These are phyloP conservation scores for Lasiosphaeria miniovina DNA, from an alignment of 495 filamentous ascomycete genomes.

Conservation along the genomic window DNA sequence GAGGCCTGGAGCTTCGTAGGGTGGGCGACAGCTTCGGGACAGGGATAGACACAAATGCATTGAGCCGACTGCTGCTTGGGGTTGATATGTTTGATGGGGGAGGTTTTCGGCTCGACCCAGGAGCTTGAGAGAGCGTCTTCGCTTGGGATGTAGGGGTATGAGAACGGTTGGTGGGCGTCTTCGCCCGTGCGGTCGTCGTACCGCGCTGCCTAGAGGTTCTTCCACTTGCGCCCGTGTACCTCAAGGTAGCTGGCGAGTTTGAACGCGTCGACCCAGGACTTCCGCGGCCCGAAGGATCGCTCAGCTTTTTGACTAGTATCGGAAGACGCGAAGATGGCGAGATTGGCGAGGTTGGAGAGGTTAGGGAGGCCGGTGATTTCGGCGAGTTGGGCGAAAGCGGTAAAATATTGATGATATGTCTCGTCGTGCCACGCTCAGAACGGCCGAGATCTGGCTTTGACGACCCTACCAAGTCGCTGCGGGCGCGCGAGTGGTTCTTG, in stretches of 20 bases:
- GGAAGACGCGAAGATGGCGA: slow-evolving; percentile 43
- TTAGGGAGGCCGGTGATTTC: slow-evolving; percentile 5
- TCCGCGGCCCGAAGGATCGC: slow-evolving; percentile 37
- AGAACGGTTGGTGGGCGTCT: slow-evolving; percentile 34
- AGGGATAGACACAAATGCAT: slow-evolving; percentile 51
- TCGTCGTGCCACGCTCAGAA: slow-evolving; percentile 17
- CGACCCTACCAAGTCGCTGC: slow-evolving; percentile 46
- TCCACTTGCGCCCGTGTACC: slow-evolving; percentile 35
- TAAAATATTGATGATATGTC: slow-evolving; percentile 22
- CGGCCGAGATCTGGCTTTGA: slow-evolving; percentile 33
- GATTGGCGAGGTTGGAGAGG: slow-evolving; percentile 19
- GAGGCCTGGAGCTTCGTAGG: slow-evolving; percentile 75
- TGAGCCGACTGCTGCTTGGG: slow-evolving; percentile 42
- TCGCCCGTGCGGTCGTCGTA: slow-evolving; percentile 21
- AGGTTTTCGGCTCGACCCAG: slow-evolving; percentile 29
- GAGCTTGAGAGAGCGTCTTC: slow-evolving; percentile 38
- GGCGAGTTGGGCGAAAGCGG: slow-evolving; percentile 31
- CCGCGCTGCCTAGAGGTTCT: slow-evolving; percentile 38
- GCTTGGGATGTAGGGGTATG: slow-evolving; percentile 32
- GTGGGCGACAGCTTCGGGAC: slow-evolving; percentile 59
- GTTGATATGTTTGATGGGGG: slow-evolving; percentile 30
- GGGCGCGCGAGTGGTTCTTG: slow-evolving; percentile 44
- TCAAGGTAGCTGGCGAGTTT: slow-evolving; percentile 46
- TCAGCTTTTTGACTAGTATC: slow-evolving; percentile 41
- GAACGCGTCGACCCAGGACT: slow-evolving; percentile 50